Evolutionary conservation across 768 basidiomycete species (phyloP), one percentile per base, ranked within the genome.

Genomic region (Austroboletus festivus): DNA sequence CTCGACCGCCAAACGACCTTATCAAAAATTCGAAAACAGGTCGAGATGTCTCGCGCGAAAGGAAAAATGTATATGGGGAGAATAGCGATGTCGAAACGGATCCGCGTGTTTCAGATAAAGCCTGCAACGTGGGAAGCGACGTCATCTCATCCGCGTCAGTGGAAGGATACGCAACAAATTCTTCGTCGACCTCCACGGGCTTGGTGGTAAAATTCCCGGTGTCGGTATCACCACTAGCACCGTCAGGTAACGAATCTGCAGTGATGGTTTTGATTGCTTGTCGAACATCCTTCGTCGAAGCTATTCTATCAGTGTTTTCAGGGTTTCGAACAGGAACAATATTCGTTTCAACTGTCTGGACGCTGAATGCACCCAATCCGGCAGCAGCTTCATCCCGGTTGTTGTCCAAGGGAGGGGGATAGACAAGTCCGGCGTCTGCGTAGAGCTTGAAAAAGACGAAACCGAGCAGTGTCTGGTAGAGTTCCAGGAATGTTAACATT

Each of bases 381-480:
- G 93, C 93, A 13, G 79, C 88, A 42, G 73, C 75, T 61, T 94
- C 94, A 58, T 95, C 90, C 61, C 89, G 89, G 55, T 76, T 78
- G 26, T 68, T 59, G 63, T 99, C 93, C 51, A 96, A 64, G 12
- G 91, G 88, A 0, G 96, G 95, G n/a, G 96, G 96, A 63, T 99
- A 99, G 22, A 92, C 82, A 41, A 98, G 76, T 53, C 89, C 89
- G 31, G 79, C 79, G 62, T 97, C 93, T n/a, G 89, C 86, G 72
- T 93, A 99, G n/a, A 99, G 81, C 72, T 95, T 96, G 80, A 93
- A 99, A 64, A 96, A 83, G 19, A 93, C 87, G 63, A 99, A 99
- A 6, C 91, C 92, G 23, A 98, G 82, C 9, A 97, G 73, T 1
- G 95, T 98, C 70, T 98, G 93, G 69, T 99, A 98, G 10, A 99